Base-by-base conservation (phyloP, 108 stramenopile genomes). In the Fistulifera pelliculosa region DNA sequence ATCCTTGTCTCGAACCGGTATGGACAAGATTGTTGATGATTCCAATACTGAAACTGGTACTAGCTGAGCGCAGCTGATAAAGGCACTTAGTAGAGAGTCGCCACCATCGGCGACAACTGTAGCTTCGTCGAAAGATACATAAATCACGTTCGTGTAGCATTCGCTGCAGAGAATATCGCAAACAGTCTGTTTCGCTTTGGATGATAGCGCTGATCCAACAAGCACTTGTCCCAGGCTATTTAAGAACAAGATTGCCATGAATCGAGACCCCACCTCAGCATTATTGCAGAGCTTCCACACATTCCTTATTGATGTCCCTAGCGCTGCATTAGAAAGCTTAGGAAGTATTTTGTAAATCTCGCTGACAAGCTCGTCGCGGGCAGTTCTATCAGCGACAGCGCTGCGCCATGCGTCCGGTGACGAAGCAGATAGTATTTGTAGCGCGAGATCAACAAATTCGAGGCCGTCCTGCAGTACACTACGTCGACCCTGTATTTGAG, bases 381-480 rank as follows among this genome's bases (percentile, higher is more conserved):
- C 62, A 38, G 41, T 52, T 52, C 52, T 61, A 6, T 56, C 35
- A 2, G 74, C 73, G 10, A 80, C 35, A 19, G 69, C 15, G 21
- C 54, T 52, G 35, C 49, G 45, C 2, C 71, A 66, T 8, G 53
- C 35, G 13, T 69, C 39, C 16, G 47, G 10, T 4, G 76, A 50
- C 64, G 72, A 69, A 58, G 65, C 77, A 16, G 68, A 48, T n/a
- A 21, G 80, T 62, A 15, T 74, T 69, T 19, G 65, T 44, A 12
- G 72, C 72, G n/a, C n/a, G 18, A 77, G 50, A 19, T 75, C 74
- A 27, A 77, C 39, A 54, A 76, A 87, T 6, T 83, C 85, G 35
- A 76, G 62, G 17, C 81, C 85, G 56, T 83, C 85, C 55, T 81
- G 77, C 3, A 74, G 74, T 23, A 73, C 74, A 15, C 75, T 60